A percentile compares a stretch with the other conserved stretches of the same genome.
These are phyloP conservation scores for Cladobotryum mycophilum DNA, from an alignment of 2,329 filamentous ascomycete genomes.

Conservation along the genomic window DNA sequence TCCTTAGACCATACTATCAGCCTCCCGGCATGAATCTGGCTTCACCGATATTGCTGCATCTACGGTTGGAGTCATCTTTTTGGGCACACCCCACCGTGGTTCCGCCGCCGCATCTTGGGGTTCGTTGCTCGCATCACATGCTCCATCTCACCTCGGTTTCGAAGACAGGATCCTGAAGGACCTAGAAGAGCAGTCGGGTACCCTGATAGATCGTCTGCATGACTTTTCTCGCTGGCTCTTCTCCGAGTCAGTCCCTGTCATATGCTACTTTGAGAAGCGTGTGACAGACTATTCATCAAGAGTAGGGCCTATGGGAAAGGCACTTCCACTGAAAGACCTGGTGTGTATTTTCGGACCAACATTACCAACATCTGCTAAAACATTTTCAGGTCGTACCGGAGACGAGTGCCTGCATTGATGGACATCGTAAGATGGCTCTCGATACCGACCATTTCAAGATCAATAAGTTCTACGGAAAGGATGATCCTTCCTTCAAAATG, in stretches of 20 bases:
- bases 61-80: slow-evolving; percentile 9
- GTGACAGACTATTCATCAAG: slow-evolving; percentile 9
- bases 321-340: not conserved
- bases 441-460: slow-evolving; percentile 11
- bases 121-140: slow-evolving; percentile 2
- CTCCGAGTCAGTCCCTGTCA: slow-evolving; percentile 5
- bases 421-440: slow-evolving; percentile 10
- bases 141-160: not conserved
- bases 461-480: slow-evolving; percentile 9
- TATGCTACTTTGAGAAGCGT: slow-evolving; percentile 12
- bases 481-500: slow-evolving; percentile 11
- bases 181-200: slow-evolving; percentile 6
- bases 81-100: slow-evolving; percentile 10
- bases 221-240: slow-evolving; percentile 12
- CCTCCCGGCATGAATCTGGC: slow-evolving; percentile 2
- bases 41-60: slow-evolving; percentile 6
- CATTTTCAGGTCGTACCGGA: slow-evolving; percentile 8
- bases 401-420: slow-evolving; percentile 11
- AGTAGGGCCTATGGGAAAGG: not conserved
- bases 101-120: slow-evolving; percentile 8
- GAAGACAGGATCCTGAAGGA: slow-evolving; percentile 8
- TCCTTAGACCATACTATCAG: slow-evolving; percentile 9
- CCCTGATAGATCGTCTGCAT: slow-evolving; percentile 11
- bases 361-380: not conserved
- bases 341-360: slow-evolving; percentile 1